A percentile compares a stretch with the other conserved stretches of the same genome.
Conservation (phyloP, 2,329 filamentous ascomycete genomes). For the Sclerotinia spermophila region DNA sequence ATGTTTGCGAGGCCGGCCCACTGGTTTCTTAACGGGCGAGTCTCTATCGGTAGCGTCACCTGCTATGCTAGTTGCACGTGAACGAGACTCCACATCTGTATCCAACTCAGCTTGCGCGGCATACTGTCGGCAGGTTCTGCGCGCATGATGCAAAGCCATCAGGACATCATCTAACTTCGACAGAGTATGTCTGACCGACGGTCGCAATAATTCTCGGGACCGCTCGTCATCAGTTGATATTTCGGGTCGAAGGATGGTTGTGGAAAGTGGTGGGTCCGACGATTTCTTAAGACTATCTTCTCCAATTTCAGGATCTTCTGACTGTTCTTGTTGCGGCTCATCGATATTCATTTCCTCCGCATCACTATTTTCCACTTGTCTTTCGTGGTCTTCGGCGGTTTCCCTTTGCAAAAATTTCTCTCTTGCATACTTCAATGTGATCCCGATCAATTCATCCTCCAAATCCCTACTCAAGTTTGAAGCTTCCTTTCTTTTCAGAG, state of each 20-base stretch:
- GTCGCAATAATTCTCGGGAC: conserved; percentile 61
- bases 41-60: neutral
- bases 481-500: conserved; percentile 44
- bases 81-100: conserved; percentile 28
- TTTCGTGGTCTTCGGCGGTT: conserved; percentile 7
- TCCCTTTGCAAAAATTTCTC: conserved; percentile 51
- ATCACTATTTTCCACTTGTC: conserved; percentile 22
- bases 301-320: neutral
- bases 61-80: conserved; percentile 8
- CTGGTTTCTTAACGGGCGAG: conserved; percentile 20
- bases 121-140: conserved; percentile 48
- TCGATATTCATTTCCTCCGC: conserved; percentile 20
- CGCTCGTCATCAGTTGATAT: conserved; percentile 68
- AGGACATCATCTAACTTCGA: conserved; percentile 67
- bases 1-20: conserved; percentile 30
- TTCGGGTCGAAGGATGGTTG: conserved; percentile 42
- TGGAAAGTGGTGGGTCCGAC: conserved; percentile 1
- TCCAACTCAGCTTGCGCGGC: conserved; percentile 36
- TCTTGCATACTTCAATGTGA: conserved; percentile 64
- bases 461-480: conserved; percentile 57
- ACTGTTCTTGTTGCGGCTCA: neutral
- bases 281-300: conserved; percentile 20
- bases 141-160: conserved; percentile 63
- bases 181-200: conserved; percentile 67
- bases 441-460: conserved; percentile 66